Evolutionary conservation across 2,329 filamentous ascomycete genomes (phyloP).

Genomic region (Lasiodiplodia sp.): DNA sequence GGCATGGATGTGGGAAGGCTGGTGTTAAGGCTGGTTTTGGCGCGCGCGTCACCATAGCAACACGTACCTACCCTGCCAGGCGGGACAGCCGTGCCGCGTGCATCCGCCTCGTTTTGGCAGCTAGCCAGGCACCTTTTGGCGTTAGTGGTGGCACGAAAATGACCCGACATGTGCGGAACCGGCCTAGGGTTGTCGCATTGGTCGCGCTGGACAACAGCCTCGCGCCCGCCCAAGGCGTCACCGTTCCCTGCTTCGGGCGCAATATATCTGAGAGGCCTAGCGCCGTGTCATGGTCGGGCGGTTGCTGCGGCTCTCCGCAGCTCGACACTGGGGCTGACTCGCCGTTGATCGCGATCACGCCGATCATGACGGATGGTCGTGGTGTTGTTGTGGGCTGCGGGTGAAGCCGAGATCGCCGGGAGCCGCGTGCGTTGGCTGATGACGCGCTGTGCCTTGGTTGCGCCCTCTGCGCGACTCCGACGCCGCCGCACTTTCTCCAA

Average conservation of each 20-base stretch:
- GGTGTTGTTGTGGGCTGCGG: constrained; percentile 21
- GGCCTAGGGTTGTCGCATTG: constrained; percentile 5
- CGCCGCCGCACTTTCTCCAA: neutral
- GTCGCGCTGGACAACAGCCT: constrained; percentile 10
- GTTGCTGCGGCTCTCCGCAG: constrained; percentile 8
- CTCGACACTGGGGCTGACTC: neutral
- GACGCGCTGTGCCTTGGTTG: constrained; percentile 4
- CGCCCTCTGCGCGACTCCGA: neutral
- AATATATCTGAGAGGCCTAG: neutral
- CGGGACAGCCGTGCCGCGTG: constrained; percentile 17
- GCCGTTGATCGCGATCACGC: neutral
- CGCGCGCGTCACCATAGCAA: constrained; percentile 15
- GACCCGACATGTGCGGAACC: neutral
- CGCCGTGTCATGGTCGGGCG: neutral
- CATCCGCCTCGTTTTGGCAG: neutral
- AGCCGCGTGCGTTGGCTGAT: constrained; percentile 8
- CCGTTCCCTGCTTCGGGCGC: neutral
- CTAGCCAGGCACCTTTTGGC: constrained; percentile 16
- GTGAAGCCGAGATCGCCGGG: constrained; percentile 9
- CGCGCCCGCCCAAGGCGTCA: neutral
- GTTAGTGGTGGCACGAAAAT: neutral
- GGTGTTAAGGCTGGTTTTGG: constrained; percentile 16
- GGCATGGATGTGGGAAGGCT: constrained; percentile 16
- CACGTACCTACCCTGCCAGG: constrained; percentile 10
- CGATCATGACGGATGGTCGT: constrained; percentile 20